Conservation (phyloP, 805 yeast genomes). For the Candida loeiensis region DNA sequence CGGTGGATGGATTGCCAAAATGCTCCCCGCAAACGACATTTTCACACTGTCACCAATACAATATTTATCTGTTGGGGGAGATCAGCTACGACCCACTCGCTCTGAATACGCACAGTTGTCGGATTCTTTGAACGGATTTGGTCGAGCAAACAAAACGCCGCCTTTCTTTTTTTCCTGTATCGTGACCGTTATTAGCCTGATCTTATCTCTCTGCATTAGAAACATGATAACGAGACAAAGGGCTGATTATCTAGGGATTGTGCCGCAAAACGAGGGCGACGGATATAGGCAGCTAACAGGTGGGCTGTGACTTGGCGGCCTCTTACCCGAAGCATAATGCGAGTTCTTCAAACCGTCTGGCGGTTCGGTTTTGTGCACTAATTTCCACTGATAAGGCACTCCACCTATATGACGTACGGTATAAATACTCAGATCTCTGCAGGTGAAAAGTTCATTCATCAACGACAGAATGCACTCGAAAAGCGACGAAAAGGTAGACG, state of each 20-base stretch:
- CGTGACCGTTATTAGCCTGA: neutral
- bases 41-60: no score
- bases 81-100: neutral
- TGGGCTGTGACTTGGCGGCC: no score
- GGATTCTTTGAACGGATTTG: neutral
- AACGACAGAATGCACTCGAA: neutral
- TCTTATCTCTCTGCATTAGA: neutral
- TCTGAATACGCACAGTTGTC: neutral
- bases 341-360: neutral
- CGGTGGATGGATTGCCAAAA: no score
- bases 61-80: no score
- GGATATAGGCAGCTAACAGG: no score
- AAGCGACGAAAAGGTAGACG: slow-evolving; percentile 4
- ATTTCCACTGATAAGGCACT: neutral
- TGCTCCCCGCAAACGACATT: no score
- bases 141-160: neutral
- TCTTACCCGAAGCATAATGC: no score
- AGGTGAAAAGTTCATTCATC: neutral
- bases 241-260: no score
- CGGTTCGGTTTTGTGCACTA: neutral
- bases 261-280: no score
- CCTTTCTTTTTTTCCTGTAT: neutral
- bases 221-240: neutral
- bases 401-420: no score
- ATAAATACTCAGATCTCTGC: no score